phyloP scores from a whole-genome alignment of 73 alveolate species.

The Stentor coeruleus region DNA sequence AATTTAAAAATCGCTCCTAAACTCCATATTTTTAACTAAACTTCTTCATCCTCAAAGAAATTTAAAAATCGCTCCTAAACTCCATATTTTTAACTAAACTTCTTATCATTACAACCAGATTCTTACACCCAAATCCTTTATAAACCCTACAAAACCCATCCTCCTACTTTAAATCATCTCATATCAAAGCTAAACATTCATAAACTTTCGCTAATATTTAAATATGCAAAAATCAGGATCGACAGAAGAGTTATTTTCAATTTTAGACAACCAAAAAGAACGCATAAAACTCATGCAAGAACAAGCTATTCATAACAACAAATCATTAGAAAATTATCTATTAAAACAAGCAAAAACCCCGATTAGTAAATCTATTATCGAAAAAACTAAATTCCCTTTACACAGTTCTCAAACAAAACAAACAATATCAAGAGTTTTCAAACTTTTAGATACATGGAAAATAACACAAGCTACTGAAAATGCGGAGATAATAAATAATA shows the following conservation, averaged over 20 bases:
- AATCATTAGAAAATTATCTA: neutral
- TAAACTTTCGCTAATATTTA: too few species aligned
- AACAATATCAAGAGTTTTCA: constrained; percentile 2
- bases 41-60: too few species aligned
- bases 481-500: neutral
- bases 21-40: too few species aligned
- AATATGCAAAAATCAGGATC: constrained; percentile 12
- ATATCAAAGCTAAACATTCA: too few species aligned
- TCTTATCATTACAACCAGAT: too few species aligned
- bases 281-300: neutral
- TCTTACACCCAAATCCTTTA: too few species aligned
- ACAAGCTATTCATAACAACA: neutral
- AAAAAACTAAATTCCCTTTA: too few species aligned
- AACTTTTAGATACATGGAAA: constrained; percentile 20
- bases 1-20: too few species aligned
- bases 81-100: too few species aligned
- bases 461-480: neutral
- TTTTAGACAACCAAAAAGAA: constrained; percentile 4
- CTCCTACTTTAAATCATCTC: too few species aligned
- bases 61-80: too few species aligned
- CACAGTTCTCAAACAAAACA: neutral
- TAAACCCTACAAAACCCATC: too few species aligned
- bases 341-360: constrained; percentile 1
- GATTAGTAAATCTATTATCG: neutral
- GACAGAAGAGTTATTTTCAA: neutral